These are phyloP conservation scores for Phytophthora lateralis DNA, from an alignment of 352 stramenopile genomes.

Conservation along the genomic window DNA sequence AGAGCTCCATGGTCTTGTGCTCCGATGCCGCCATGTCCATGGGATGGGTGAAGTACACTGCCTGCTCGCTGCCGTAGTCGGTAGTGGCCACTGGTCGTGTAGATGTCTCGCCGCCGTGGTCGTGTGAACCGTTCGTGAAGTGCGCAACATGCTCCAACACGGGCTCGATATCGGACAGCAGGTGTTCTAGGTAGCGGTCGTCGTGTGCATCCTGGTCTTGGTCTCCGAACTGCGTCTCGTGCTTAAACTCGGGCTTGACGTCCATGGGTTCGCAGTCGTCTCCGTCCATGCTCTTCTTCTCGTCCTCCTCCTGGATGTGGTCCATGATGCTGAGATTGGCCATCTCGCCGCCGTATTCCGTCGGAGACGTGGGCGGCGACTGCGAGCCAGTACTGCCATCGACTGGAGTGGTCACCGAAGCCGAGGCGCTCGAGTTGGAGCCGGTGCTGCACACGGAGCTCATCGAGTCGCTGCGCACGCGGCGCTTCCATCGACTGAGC, in stretches of 20 bases:
- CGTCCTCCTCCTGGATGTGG: conserved; percentile 32
- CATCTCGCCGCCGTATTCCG: conserved; percentile 27
- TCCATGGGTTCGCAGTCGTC: conserved; percentile 29
- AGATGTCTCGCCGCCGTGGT: conserved; percentile 1
- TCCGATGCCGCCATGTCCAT: conserved; percentile 17
- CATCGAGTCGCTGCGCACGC: conserved; percentile 44
- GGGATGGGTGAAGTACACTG: conserved; percentile 26
- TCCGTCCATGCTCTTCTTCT: conserved; percentile 21
- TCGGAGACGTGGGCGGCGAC: conserved; percentile 36
- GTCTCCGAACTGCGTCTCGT: conserved; percentile 14
- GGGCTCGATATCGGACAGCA: conserved; percentile 56
- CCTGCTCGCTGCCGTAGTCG: conserved; percentile 27
- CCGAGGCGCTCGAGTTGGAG: conserved; percentile 32
- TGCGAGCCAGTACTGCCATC: conserved; percentile 18
- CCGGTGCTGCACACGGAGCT: conserved; percentile 4
- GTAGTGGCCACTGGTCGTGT: conserved; percentile 27
- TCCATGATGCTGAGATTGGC: conserved; percentile 34
- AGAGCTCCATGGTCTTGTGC: conserved; percentile 34
- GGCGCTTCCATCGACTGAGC: conserved; percentile 59
- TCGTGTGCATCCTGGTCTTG: conserved; percentile 31
- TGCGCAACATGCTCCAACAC: conserved; percentile 57
- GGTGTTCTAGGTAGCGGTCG: conserved; percentile 49
- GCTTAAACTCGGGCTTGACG: conserved; percentile 24
- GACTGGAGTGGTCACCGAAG: conserved; percentile 20
- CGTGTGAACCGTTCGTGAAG: conserved; percentile 41